Base-by-base conservation (phyloP, 1,284 basidiomycete species). In the Ceratobasidium sp. region DNA sequence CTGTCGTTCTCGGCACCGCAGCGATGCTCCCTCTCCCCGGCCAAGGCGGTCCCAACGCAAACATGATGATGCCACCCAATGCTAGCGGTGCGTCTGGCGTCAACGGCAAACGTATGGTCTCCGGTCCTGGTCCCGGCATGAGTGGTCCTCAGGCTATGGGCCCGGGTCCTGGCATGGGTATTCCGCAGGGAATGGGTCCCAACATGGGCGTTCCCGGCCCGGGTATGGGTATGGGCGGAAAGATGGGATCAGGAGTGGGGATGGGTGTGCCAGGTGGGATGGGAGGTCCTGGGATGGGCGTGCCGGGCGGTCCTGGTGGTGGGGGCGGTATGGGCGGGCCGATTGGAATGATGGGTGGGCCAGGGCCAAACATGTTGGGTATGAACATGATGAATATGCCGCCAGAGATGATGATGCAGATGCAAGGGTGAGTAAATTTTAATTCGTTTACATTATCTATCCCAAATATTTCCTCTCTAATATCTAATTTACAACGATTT, bases 1-100 rank as follows among this genome's bases (percentile, higher is more conserved):
- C 91, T 77, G 94, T 94, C 75, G 92, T 93, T 89, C 92, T 91
- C 15, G 91, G 91, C 54, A 91, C 91, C 76, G 91, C 89, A 44
- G 89, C 90, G 15, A 91, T 93, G 89, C 93, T 92, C 92, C 90
- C 91, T 59, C 78, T 64, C 65, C 78, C 70, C 57, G 83, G 38
- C 80, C 87, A 86, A 74, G 88, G 86, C 6, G 87, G 85, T 66
- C 85, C 86, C 62, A 28, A 28, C 17, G 48, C 9, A 89, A 86
- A 74, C 15, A 73, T 76, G 70, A 52, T 44, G 40, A 77, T 56
- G 54, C 77, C 46, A 17, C 50, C 54, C 6, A 42, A 46, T 70
- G 85, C 86, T n/a, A 81, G 81, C 9, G 82, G 81, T 0, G 82
- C 79, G 2, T 80, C 81, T 5, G 88, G 86, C 23, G 92, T 93